phyloP scores from a whole-genome alignment of 2,329 filamentous ascomycete genomes.

The Chrysoporthe puriensis region DNA sequence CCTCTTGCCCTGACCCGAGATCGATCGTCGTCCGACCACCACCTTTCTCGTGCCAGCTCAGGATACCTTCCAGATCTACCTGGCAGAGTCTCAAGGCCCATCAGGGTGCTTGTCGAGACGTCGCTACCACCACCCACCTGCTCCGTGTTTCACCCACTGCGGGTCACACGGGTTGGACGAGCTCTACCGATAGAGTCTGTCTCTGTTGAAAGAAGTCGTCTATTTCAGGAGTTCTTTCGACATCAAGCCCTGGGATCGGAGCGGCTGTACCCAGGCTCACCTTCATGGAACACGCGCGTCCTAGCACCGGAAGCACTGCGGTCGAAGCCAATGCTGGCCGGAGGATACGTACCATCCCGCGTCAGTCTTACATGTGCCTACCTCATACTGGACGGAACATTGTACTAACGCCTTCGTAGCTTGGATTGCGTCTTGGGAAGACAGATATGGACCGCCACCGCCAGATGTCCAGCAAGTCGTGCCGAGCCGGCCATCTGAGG shows the following conservation, averaged over 20 bases:
- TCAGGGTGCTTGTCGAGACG: conserved; percentile 6
- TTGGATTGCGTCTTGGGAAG: conserved; percentile 55
- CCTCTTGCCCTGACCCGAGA: not conserved
- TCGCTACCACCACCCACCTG: conserved; percentile 10
- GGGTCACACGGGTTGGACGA: conserved; percentile 7
- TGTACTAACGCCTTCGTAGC: conserved; percentile 39
- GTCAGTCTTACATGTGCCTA: conserved; percentile 31
- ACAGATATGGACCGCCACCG: conserved; percentile 41
- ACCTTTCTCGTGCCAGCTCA: not conserved
- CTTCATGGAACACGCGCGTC: conserved; percentile 24
- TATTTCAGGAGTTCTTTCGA: not conserved
- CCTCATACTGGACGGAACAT: not conserved
- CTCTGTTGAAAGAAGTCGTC: conserved; percentile 9
- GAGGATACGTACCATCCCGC: conserved; percentile 38
- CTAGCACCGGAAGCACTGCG: conserved; percentile 27
- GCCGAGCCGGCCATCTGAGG: conserved; percentile 44
- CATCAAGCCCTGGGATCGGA: not conserved
- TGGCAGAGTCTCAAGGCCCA: not conserved
- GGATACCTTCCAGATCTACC: not conserved
- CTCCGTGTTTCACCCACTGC: conserved; percentile 26
- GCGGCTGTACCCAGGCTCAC: not conserved
- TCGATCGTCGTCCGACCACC: not conserved
- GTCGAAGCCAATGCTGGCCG: conserved; percentile 30
- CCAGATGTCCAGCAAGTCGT: conserved; percentile 45
- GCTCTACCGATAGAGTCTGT: not conserved